Evolutionary conservation across 345 rosid species (phyloP).

Genomic region (Ailanthus altissimus): DNA sequence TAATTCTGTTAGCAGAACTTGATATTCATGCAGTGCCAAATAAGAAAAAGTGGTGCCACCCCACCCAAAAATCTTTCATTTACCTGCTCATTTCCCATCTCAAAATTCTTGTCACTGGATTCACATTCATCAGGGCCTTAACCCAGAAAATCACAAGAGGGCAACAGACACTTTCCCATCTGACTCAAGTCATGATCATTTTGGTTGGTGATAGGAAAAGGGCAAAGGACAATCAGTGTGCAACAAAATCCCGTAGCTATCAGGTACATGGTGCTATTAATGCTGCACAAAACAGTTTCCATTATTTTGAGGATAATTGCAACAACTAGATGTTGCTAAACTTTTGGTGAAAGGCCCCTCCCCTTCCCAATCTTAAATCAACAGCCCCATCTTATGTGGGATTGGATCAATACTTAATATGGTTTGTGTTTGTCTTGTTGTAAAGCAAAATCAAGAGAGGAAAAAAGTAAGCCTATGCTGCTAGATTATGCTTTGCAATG

Average conservation of each 20-base stretch:
- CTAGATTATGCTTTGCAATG: slow-evolving; percentile 15
- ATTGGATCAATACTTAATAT: slow-evolving; percentile 1
- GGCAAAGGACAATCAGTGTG: slow-evolving; percentile 5
- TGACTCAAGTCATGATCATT: slow-evolving; percentile 26
- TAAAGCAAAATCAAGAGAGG: slow-evolving; percentile 12
- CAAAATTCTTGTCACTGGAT: neutral
- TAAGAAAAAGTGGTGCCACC: neutral
- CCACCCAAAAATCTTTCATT: neutral
- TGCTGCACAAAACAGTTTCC: slow-evolving; percentile 24
- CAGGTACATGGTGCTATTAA: slow-evolving; percentile 25
- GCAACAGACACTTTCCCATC: slow-evolving; percentile 9
- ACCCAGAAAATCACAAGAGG: slow-evolving; percentile 22
- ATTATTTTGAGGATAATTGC: slow-evolving; percentile 20
- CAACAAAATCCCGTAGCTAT: slow-evolving; percentile 26
- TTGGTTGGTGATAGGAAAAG: neutral
- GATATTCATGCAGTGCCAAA: slow-evolving; percentile 15
- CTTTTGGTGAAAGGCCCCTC: slow-evolving; percentile 13
- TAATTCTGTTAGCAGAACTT: neutral
- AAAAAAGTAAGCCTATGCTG: neutral
- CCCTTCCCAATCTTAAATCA: neutral
- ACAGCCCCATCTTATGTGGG: neutral
- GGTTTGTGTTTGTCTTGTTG: slow-evolving; percentile 31
- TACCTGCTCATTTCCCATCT: neutral
- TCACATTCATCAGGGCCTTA: neutral
- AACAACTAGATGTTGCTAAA: slow-evolving; percentile 8